A percentile compares a stretch with the other conserved stretches of the same genome.
These are phyloP conservation scores for Codiaeum variegatum DNA, from an alignment of 441 rosid genomes.

Conservation along the genomic window DNA sequence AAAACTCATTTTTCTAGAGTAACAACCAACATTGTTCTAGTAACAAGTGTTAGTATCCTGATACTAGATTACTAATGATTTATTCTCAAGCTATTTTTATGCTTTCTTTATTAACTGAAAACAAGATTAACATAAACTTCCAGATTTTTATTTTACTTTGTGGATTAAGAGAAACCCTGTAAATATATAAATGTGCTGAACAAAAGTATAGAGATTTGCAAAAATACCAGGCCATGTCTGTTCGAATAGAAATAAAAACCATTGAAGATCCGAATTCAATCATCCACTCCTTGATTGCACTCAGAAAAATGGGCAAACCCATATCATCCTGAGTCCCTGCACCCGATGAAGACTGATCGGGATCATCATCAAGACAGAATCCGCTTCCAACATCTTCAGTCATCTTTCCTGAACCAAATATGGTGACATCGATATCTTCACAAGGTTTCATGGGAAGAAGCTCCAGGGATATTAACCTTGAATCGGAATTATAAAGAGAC, in stretches of 20 bases:
- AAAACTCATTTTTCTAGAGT: not conserved
- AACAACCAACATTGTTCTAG: not conserved
- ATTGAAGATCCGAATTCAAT: constrained; percentile 58
- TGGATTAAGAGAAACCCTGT: not conserved
- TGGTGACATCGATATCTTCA: constrained; percentile 65
- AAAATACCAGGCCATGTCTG: constrained; percentile 79
- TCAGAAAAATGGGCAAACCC: constrained; percentile 57
- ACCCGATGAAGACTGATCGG: constrained; percentile 38
- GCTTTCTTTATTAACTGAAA: not conserved
- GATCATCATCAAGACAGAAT: constrained; percentile 40
- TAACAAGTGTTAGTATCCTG: not conserved
- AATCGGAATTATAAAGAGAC: constrained; percentile 76
- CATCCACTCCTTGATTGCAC: constrained; percentile 85
- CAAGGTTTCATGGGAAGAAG: constrained; percentile 77
- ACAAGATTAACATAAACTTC: not conserved
- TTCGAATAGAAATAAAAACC: constrained; percentile 55
- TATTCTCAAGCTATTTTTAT: not conserved
- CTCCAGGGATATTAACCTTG: constrained; percentile 70
- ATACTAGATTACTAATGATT: not conserved
- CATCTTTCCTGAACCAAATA: constrained; percentile 74
- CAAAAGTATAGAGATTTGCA: constrained; percentile 1
- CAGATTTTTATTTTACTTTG: not conserved
- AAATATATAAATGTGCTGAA: not conserved
- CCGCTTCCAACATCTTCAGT: constrained; percentile 64
- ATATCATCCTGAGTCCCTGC: constrained; percentile 29